A percentile compares a stretch with the other conserved stretches of the same genome.
Evolutionary conservation across 352 stramenopile genomes (phyloP).

Genomic region (Phytophthora pinifolia): DNA sequence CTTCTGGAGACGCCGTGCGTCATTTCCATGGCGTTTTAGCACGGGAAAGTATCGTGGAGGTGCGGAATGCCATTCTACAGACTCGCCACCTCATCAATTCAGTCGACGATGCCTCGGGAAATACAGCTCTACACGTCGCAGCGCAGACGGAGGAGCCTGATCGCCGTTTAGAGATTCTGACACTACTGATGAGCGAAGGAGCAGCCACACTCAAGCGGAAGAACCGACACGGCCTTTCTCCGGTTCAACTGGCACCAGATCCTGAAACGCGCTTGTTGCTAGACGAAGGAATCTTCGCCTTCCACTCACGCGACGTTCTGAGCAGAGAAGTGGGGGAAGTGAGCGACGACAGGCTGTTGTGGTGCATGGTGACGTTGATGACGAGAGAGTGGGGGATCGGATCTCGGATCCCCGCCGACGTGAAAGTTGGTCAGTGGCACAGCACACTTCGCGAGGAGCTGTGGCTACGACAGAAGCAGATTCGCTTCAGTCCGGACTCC

Average conservation of each 20-base stretch:
- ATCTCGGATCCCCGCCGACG: conserved; percentile 35
- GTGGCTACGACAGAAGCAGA: conserved; percentile 54
- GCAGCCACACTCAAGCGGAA: conserved; percentile 38
- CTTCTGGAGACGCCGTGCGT: conserved; percentile 28
- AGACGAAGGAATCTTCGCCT: conserved; percentile 51
- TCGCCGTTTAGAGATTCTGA: conserved; percentile 45
- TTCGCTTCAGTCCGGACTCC: conserved; percentile 53
- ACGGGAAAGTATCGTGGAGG: conserved; percentile 55
- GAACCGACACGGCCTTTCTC: conserved; percentile 59
- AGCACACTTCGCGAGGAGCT: conserved; percentile 58
- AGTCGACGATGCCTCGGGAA: conserved; percentile 48
- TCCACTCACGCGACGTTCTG: conserved; percentile 29
- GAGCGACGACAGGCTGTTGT: conserved; percentile 39
- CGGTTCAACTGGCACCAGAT: conserved; percentile 44
- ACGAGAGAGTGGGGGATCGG: conserved; percentile 44
- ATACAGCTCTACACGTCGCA: conserved; percentile 59
- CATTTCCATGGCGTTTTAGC: conserved; percentile 49
- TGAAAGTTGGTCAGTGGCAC: conserved; percentile 47
- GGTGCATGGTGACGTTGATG: conserved; percentile 60
- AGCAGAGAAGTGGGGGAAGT: neutral
- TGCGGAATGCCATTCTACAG: conserved; percentile 49
- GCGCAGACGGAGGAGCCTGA: conserved; percentile 51
- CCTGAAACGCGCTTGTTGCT: conserved; percentile 32
- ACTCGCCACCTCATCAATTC: conserved; percentile 56
- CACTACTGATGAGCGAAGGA: conserved; percentile 59